Evolutionary conservation across 169 alveolate species (phyloP).

Genomic region (Babesia microti): DNA sequence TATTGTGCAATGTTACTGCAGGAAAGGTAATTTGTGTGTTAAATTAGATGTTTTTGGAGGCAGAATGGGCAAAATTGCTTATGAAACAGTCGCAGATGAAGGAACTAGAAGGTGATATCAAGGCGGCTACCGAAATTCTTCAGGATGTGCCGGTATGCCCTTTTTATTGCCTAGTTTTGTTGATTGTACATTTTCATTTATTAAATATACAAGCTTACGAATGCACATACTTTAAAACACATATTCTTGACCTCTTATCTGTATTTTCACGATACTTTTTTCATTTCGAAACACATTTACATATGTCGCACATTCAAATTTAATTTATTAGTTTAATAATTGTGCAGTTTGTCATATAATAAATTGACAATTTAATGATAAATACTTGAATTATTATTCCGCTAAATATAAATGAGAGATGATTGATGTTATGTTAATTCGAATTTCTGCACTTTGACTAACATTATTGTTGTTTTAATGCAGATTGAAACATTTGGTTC

Average conservation of each 20-base stretch:
- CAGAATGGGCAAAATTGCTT: constrained; percentile 51
- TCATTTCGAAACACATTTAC: not conserved
- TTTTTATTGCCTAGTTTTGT: too few species aligned
- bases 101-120: constrained; percentile 52
- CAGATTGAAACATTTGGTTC: constrained; percentile 61
- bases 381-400: not conserved
- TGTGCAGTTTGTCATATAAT: not conserved
- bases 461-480: not conserved
- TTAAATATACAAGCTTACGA: too few species aligned
- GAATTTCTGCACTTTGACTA: not conserved
- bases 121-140: constrained; percentile 48
- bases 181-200: too few species aligned
- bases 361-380: not conserved
- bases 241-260: too few species aligned
- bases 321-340: not conserved
- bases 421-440: not conserved
- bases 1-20: constrained; percentile 43
- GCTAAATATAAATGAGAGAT: too few species aligned
- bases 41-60: constrained; percentile 47
- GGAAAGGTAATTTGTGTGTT: constrained; percentile 35
- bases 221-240: too few species aligned
- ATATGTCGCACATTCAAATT: not conserved
- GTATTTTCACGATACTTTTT: too few species aligned
- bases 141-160: constrained; percentile 44
- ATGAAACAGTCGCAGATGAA: constrained; percentile 41